Evolutionary conservation across 2,329 filamentous ascomycete genomes (phyloP), one percentile per base, ranked within the genome.

Genomic region (Trichoderma sp.): DNA sequence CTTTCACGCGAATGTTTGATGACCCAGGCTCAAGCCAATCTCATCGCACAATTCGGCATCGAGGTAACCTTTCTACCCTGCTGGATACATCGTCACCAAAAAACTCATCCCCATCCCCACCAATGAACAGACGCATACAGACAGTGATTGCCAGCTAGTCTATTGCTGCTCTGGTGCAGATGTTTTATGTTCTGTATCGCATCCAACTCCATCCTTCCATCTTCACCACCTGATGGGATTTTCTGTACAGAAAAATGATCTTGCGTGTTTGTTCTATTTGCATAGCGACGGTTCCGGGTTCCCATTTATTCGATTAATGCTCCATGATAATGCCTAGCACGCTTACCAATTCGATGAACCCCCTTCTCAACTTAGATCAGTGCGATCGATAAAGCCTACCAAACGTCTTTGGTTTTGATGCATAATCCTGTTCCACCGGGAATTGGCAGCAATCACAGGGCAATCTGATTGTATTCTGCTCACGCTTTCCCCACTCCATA

Each of bases 1-100:
- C 88, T 1, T 90, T 90, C 70, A 90, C 87, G 3, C 81, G 86
- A 27, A 87, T 90, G 42, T 90, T 90, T 72, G 86, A 88, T 10
- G 87, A 89, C 53, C 87, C 88, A 1, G 82, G 82, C 45, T 81
- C 84, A 13, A 88, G 83, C 68, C 85, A 87, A 4, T 81, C 85
- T 25, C 83, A 82, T 71, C 80, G 83, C 68, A 74, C 83, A 9
- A 79, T 81, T 32, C 83, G 84, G 71, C 87, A 81, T 70, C 85
- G 84, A 37, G 86, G 85, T 72, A 85, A 80, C 71, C 52, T 65
- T 4, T 87, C 82, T 70, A 84, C 86, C 2, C 78, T 84, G 2
- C 77, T 85, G 63, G 83, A 82, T 68, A 78, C 78, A 64, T 77
- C 80, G 17, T 84, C 87, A 15, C 79, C 86, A 22, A 83, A 86